These are phyloP conservation scores for Diaporthe destruens DNA, from an alignment of 2,329 filamentous ascomycete species.

Conservation along the genomic window DNA sequence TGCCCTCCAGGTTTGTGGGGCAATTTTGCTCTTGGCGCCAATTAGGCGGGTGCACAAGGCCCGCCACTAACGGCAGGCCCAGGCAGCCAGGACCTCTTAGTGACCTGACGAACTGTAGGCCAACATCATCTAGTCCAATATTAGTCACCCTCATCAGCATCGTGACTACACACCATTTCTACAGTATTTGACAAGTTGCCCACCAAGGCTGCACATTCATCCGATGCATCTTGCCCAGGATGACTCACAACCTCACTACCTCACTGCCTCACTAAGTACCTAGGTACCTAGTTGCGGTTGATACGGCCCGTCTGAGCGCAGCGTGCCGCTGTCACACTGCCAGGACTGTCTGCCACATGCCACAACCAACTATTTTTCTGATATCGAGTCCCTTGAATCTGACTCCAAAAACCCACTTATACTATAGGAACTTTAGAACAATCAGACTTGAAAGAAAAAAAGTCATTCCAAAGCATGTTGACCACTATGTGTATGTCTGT, in stretches of 20 bases:
- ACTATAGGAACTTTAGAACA: no score
- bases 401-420: no score
- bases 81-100: background rate
- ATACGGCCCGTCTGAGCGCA: background rate
- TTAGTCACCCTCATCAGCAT: background rate
- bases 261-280: no score
- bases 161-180: background rate
- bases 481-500: no score
- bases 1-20: conserved; percentile 20
- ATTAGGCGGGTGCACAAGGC: background rate
- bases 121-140: background rate
- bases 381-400: no score
- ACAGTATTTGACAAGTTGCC: background rate
- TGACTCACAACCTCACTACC: background rate
- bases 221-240: background rate
- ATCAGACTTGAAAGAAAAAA: no score
- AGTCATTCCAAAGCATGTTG: no score
- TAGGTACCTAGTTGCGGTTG: no score
- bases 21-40: conserved; percentile 21
- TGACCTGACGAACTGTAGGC: background rate
- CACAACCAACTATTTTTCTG: no score
- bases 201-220: background rate
- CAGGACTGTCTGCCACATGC: no score
- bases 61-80: background rate
- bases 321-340: background rate